Percentiles rank a stretch among this genome's conserved stretches.
These are phyloP conservation scores for Aspergillus ellipticus DNA, from an alignment of 495 filamentous ascomycete species.

Conservation along the genomic window DNA sequence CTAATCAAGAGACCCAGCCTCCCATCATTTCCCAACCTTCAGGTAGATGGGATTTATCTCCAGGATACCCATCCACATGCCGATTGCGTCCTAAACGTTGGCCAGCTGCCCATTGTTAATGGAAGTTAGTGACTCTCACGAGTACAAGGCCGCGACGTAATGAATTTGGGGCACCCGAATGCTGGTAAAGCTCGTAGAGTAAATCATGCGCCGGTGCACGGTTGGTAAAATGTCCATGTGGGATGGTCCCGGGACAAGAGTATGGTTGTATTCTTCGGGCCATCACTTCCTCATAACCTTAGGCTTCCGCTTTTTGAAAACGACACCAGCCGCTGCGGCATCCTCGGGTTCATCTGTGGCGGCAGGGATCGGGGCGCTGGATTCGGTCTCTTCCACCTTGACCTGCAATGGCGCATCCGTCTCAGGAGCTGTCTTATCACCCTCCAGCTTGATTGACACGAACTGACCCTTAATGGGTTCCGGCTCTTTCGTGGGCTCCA, in stretches of 20 bases:
- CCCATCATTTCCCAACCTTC: no score
- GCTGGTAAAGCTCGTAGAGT: no score
- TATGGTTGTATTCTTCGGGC: not conserved
- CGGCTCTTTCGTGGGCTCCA: not conserved
- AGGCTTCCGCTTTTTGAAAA: slow-evolving; percentile 91
- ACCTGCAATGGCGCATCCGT: slow-evolving; percentile 14
- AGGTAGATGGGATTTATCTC: no score
- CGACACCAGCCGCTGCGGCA: slow-evolving; percentile 39
- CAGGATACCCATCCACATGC: not conserved
- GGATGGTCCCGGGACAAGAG: not conserved
- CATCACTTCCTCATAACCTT: slow-evolving; percentile 57
- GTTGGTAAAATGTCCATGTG: not conserved
- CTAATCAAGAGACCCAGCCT: no score
- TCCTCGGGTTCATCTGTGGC: slow-evolving; percentile 25
- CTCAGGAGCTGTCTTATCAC: slow-evolving; percentile 17
- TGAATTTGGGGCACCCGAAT: no score
- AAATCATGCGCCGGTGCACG: not conserved
- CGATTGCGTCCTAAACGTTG: not conserved
- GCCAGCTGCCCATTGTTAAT: not conserved
- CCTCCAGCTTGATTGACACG: slow-evolving; percentile 4
- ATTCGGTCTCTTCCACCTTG: slow-evolving; percentile 41
- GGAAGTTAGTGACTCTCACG: not conserved
- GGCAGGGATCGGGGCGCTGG: not conserved
- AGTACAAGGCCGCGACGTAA: no score
- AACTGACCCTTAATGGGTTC: not conserved